Evolutionary conservation across 75 land plant genomes (phyloP).

Genomic region (Picea glauca): DNA sequence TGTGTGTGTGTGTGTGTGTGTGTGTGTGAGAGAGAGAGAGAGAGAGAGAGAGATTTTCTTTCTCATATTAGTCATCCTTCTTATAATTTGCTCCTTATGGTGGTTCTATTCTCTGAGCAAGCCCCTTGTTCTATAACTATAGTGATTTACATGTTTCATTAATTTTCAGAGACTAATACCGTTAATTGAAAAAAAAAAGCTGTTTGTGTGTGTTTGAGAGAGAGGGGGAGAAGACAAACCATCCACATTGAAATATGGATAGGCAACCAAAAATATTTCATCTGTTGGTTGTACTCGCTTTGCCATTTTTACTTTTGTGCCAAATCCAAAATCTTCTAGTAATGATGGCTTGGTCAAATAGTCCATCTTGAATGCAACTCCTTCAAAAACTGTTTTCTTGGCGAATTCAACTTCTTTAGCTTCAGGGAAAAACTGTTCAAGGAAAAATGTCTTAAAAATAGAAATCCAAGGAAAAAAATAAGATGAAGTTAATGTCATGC

Average conservation of each 20-base stretch:
- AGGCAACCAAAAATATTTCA: slow-evolving; percentile 77
- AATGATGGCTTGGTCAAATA: slow-evolving; percentile 92
- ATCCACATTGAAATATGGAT: slow-evolving; percentile 96
- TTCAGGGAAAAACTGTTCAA: slow-evolving; percentile 89
- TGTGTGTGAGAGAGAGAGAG: no score
- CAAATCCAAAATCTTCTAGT: slow-evolving; percentile 90
- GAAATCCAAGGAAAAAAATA: not conserved
- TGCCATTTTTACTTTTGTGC: slow-evolving; percentile 71
- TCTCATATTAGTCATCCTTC: no score
- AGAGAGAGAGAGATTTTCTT: no score
- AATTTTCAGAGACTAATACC: not conserved
- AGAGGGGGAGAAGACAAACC: slow-evolving; percentile 43
- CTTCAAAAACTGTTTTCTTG: slow-evolving; percentile 63
- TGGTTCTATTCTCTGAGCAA: no score
- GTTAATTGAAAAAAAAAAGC: not conserved
- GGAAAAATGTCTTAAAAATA: not conserved
- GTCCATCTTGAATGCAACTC: slow-evolving; percentile 81
- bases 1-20: not conserved
- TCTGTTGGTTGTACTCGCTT: slow-evolving; percentile 80
- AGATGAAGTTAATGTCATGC: not conserved
- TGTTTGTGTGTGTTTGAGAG: not conserved
- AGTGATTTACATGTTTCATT: no score
- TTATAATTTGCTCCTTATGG: no score
- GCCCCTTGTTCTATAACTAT: no score
- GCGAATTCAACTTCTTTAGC: slow-evolving; percentile 82